Percentiles rank a stretch among this genome's conserved stretches.
phyloP scores from a whole-genome alignment of 257 asterid species.

The Solanum ahanhuiri region DNA sequence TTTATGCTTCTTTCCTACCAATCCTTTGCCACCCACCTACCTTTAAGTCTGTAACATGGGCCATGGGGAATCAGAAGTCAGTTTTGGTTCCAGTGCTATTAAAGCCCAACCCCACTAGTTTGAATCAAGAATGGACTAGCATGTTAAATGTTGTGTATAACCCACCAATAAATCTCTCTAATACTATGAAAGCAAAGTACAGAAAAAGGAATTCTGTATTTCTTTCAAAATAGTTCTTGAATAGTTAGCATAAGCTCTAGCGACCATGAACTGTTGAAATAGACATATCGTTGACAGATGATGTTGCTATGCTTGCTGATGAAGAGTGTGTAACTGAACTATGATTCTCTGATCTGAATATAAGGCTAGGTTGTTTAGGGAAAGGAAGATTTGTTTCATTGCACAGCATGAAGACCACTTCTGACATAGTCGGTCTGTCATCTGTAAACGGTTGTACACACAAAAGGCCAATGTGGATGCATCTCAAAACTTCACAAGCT shows the following conservation, averaged over 20 bases:
- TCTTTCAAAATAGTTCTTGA: neutral
- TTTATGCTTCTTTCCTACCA: neutral
- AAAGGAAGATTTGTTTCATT: slow-evolving; percentile 7
- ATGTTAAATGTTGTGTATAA: neutral
- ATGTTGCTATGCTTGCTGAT: neutral
- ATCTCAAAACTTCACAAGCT: slow-evolving; percentile 9
- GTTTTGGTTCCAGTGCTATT: neutral
- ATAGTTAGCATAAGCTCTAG: neutral
- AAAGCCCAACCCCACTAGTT: neutral
- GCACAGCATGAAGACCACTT: slow-evolving; percentile 11
- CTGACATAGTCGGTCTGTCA: slow-evolving; percentile 24
- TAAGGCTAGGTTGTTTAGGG: slow-evolving; percentile 20
- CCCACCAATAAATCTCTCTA: neutral
- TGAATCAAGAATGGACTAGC: neutral
- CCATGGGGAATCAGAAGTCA: neutral
- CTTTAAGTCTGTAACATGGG: neutral
- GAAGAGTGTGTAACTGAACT: neutral
- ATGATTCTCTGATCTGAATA: slow-evolving; percentile 8
- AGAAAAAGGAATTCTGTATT: neutral
- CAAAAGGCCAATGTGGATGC: slow-evolving; percentile 22
- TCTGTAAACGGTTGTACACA: slow-evolving; percentile 22
- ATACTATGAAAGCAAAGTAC: neutral
- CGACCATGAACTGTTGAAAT: neutral
- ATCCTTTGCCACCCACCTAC: neutral
- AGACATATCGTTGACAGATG: neutral